Conservation (phyloP, 2,329 filamentous ascomycete species). For the Fusarium bulbicola region DNA sequence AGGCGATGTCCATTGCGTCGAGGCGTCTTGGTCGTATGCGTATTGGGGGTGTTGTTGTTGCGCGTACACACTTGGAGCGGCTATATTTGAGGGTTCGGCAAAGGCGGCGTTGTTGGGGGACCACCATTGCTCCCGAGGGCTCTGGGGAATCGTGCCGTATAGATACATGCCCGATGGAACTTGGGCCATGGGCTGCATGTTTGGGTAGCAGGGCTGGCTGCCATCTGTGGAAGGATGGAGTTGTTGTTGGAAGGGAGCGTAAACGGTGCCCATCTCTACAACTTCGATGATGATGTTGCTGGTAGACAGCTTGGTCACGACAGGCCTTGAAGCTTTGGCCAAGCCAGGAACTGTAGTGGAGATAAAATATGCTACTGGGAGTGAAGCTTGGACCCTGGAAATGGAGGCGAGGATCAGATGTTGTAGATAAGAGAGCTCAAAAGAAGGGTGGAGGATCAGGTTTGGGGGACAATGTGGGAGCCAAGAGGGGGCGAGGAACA, state of each 20-base stretch:
- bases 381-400: not conserved
- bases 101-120: not conserved
- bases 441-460: not conserved
- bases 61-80: not conserved
- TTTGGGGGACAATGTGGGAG: not conserved
- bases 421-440: not conserved
- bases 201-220: not conserved
- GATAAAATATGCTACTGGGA: not conserved
- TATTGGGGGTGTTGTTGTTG: not conserved
- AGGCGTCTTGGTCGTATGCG: fast-evolving
- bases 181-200: not conserved
- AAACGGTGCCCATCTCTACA: not conserved
- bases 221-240: not conserved
- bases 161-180: not conserved
- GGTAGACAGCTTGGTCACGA: not conserved
- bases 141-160: not conserved
- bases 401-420: not conserved
- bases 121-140: not conserved
- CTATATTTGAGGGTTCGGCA: not conserved
- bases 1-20: not conserved
- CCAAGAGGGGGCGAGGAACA: not conserved
- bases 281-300: no score
- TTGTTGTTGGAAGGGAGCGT: not conserved
- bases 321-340: no score
- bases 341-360: not conserved